Evolutionary conservation across 345 rosid genomes (phyloP), one percentile per base, ranked within the genome.

Genomic region (Ceriops tagal): DNA sequence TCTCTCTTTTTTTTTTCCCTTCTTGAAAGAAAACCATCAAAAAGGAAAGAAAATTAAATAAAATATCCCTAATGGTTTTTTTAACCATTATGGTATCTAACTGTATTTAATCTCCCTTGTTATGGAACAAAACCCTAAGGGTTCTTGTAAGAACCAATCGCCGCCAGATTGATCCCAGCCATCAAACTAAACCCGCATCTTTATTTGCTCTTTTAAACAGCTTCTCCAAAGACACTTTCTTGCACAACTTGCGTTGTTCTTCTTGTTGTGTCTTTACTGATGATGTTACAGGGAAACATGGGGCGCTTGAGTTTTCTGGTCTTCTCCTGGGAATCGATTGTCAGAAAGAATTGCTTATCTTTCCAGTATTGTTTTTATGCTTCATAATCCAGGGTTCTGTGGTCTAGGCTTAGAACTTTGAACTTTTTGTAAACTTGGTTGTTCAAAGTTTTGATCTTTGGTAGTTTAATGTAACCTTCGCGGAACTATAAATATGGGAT

Each of bases 61-160:
- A 64, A 71, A 62, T n/a, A 4, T 56, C 6, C 28, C 5, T 15
- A 22, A 46, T 32, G n/a, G 11, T 2, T 8, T 3, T 7, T 15
- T 21, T 65, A 58, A 27, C 65, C 21, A 0, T n/a, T 57, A 26
- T 22, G 35, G 69, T 64, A 61, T 39, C 65, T 62, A 39, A 59
- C 74, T 62, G 73, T 71, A 70, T 83, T 73, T 78, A 75, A 78
- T 71, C 71, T 31, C 32, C 75, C 52, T 76, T 61, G 62, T 69
- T 69, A 63, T 68, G 72, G 70, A 69, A 66, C 86, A 87, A 89
- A 89, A 90, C 92, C 98, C 97, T 88, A 91, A 84, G 92, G 96
- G 84, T 88, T 90, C 91, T 88, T 92, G 83, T 73, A 84, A 78
- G 81, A 83, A 78, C 78, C 77, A 77, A 76, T 84, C 87, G 95